Evolutionary conservation across 768 basidiomycete genomes (phyloP).

Genomic region (Auriculariales sp.): DNA sequence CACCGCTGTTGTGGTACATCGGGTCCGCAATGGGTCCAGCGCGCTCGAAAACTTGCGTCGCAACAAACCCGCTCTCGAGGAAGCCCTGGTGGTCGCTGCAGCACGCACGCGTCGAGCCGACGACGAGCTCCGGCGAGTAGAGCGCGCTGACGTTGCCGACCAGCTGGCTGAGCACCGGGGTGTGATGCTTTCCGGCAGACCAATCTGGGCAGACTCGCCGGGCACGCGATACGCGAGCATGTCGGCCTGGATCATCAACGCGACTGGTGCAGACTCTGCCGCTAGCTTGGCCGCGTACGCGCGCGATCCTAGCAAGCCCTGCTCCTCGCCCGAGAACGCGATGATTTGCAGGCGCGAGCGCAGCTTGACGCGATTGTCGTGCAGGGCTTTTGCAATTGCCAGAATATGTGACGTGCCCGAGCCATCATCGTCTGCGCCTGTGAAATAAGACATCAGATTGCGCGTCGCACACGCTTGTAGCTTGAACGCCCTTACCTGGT

Average conservation of each 20-base stretch:
- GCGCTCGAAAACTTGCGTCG: constrained; percentile 80
- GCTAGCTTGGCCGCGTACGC: constrained; percentile 70
- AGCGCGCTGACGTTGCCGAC: constrained; percentile 51
- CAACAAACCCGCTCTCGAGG: constrained; percentile 68
- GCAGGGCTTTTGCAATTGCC: constrained; percentile 64
- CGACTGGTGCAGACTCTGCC: constrained; percentile 43
- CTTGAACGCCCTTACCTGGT: constrained; percentile 15
- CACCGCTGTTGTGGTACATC: constrained; percentile 83
- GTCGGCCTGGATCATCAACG: constrained; percentile 81
- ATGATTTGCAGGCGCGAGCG: constrained; percentile 64
- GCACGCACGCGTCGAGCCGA: constrained; percentile 62
- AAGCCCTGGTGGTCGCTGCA: constrained; percentile 92
- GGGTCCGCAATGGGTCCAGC: constrained; percentile 77
- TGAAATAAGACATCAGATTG: constrained; percentile 1
- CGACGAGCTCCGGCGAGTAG: constrained; percentile 66
- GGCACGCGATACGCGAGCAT: constrained; percentile 79
- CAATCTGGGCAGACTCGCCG: constrained; percentile 71
- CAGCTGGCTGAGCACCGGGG: background rate
- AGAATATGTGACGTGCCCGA: constrained; percentile 59
- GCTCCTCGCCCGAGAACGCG: constrained; percentile 85
- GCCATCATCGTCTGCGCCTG: constrained; percentile 49
- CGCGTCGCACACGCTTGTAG: background rate
- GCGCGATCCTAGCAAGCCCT: constrained; percentile 66
- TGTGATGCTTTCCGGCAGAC: constrained; percentile 56
- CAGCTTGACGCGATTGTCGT: constrained; percentile 51